Percentiles rank a stretch among this genome's conserved stretches.
phyloP scores from a whole-genome alignment of 106 monocot species.

The Posidonia australis region DNA sequence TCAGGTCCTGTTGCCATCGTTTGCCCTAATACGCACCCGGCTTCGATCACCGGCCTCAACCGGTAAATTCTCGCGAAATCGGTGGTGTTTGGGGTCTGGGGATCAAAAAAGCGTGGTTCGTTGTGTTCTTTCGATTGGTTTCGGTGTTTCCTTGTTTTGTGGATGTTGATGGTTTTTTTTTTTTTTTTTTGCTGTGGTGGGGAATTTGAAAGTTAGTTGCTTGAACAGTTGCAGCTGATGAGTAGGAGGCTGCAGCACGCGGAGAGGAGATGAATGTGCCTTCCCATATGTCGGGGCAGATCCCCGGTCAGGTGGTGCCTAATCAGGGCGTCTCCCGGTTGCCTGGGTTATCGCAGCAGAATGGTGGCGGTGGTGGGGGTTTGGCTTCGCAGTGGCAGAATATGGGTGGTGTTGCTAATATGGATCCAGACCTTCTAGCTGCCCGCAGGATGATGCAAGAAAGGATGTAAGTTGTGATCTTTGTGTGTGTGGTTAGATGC shows the following conservation, averaged over 20 bases:
- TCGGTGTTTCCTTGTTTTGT: too few relatives aligned
- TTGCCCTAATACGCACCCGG: too few relatives aligned
- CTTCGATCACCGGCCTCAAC: not conserved
- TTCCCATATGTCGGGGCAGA: constrained; percentile 28
- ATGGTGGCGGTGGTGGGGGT: constrained; percentile 3
- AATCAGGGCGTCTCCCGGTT: constrained; percentile 21
- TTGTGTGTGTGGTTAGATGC: not conserved
- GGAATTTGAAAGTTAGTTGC: too few relatives aligned
- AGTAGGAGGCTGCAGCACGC: not conserved
- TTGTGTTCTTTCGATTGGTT: too few relatives aligned
- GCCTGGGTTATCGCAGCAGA: constrained; percentile 21
- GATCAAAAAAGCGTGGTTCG: not conserved
- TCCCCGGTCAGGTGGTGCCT: constrained; percentile 26
- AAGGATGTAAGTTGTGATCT: constrained; percentile 22
- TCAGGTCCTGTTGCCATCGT: not conserved
- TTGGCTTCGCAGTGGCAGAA: not conserved
- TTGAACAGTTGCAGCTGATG: too few relatives aligned
- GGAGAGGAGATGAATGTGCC: constrained; percentile 26
- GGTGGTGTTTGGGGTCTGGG: not conserved
- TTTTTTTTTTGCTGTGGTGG: too few relatives aligned
- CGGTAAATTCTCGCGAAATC: not conserved
- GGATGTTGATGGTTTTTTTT: too few relatives aligned
- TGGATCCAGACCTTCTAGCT: constrained; percentile 11
- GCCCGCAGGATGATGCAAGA: constrained; percentile 7
- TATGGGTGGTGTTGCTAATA: not conserved